Percentiles rank a stretch among this genome's conserved stretches.
phyloP scores from a whole-genome alignment of 345 rosid genomes.

The Orychophragmus violaceus region DNA sequence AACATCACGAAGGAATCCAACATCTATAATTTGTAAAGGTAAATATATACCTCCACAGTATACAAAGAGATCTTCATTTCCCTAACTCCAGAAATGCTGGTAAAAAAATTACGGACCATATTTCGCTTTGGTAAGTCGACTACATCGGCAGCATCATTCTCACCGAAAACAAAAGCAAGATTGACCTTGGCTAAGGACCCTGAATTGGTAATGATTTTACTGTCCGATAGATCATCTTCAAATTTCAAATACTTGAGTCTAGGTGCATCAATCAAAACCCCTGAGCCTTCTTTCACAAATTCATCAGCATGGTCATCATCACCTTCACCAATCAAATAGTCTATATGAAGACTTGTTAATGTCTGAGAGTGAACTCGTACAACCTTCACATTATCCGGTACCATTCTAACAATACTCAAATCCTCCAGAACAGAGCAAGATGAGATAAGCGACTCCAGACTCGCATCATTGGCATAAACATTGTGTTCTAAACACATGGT shows the following conservation, averaged over 20 bases:
- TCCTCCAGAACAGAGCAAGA: constrained; percentile 9
- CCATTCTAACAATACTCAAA: constrained; percentile 12
- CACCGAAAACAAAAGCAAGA: neutral
- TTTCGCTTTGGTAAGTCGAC: neutral
- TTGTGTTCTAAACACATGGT: constrained; percentile 16
- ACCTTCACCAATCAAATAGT: neutral
- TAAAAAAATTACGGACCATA: too few species aligned
- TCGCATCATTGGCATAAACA: neutral
- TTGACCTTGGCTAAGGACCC: constrained; percentile 6
- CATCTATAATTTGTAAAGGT: neutral
- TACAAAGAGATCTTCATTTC: neutral
- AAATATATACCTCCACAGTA: constrained; percentile 4
- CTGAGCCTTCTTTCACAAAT: neutral
- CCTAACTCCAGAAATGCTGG: neutral
- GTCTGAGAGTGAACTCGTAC: constrained; percentile 7
- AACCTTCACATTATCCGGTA: neutral
- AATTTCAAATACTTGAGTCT: constrained; percentile 1
- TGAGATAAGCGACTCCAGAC: constrained; percentile 13
- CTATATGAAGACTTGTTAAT: neutral
- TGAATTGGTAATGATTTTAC: neutral
- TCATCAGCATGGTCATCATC: neutral
- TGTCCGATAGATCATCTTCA: neutral
- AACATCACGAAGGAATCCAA: neutral
- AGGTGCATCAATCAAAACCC: constrained; percentile 8
- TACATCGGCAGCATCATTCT: neutral